Evolutionary conservation across 352 stramenopile species (phyloP).

Genomic region (Globisporangium cederbergense): DNA sequence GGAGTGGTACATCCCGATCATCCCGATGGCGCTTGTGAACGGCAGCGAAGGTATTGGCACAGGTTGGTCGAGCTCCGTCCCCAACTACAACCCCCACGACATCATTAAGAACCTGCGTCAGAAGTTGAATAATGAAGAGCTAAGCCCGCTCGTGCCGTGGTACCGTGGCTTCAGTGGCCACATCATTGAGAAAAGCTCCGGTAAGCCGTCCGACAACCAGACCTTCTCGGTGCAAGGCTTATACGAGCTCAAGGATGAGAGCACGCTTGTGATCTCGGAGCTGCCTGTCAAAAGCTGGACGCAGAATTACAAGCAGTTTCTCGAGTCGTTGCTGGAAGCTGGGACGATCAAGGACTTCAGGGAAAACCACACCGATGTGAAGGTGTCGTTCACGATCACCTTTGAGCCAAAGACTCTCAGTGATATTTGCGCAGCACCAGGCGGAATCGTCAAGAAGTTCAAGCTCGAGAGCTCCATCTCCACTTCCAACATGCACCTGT

Average conservation of each 20-base stretch:
- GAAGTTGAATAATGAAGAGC: conserved; percentile 60
- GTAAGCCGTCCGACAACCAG: conserved; percentile 44
- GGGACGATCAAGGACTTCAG: conserved; percentile 90
- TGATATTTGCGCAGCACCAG: conserved; percentile 58
- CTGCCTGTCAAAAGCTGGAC: conserved; percentile 96
- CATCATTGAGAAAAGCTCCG: conserved; percentile 74
- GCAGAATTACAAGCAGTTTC: conserved; percentile 94
- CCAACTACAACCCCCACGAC: conserved; percentile 91
- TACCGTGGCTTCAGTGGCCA: conserved; percentile 90
- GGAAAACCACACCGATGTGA: conserved; percentile 92
- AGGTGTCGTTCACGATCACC: conserved; percentile 89
- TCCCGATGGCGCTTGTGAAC: conserved; percentile 97
- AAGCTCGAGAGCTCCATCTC: conserved; percentile 93
- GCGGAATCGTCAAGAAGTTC: conserved; percentile 93
- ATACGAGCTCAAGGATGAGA: conserved; percentile 82
- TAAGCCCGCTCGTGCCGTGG: conserved; percentile 79
- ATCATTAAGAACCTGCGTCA: conserved; percentile 79
- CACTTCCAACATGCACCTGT: conserved; percentile 97
- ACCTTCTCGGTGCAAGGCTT: conserved; percentile 85
- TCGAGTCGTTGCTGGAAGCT: conserved; percentile 89
- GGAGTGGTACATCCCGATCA: conserved; percentile 93
- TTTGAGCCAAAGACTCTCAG: conserved; percentile 69
- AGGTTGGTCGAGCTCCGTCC: conserved; percentile 91
- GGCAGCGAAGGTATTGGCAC: conserved; percentile 97
- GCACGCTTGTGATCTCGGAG: conserved; percentile 94